A percentile compares a stretch with the other conserved stretches of the same genome.
Evolutionary conservation across 2,329 filamentous ascomycete genomes (phyloP).

Genomic region (Ampelomyces quisqualis): DNA sequence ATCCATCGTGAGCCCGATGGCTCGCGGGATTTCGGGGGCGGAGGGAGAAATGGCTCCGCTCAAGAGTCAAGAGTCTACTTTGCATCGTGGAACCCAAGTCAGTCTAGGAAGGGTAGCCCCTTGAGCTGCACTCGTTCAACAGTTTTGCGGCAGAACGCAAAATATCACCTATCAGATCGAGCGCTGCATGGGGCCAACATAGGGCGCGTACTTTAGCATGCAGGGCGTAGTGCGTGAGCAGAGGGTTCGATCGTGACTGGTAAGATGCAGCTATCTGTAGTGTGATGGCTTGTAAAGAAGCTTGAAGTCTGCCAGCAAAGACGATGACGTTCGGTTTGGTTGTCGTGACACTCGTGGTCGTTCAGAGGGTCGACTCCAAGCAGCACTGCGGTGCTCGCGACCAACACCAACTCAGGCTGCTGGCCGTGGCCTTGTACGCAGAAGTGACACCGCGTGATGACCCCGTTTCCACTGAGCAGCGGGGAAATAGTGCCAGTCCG

Average conservation of each 20-base stretch:
- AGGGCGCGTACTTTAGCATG: slow-evolving; percentile 7
- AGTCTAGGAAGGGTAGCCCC: background rate
- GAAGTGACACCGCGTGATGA: slow-evolving; percentile 2
- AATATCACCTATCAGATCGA: slow-evolving; percentile 10
- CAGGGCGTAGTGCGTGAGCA: slow-evolving; percentile 9
- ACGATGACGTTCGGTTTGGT: background rate
- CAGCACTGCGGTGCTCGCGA: background rate
- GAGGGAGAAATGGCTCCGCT: background rate
- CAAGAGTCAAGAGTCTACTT: background rate
- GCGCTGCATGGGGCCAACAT: slow-evolving; percentile 6
- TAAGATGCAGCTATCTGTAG: slow-evolving; percentile 1
- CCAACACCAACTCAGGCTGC: background rate
- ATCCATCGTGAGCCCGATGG: background rate
- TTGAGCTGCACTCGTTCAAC: background rate
- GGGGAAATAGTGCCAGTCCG: too few relatives aligned
- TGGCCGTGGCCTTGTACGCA: background rate
- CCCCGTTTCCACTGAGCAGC: background rate
- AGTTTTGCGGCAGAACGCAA: slow-evolving; percentile 3
- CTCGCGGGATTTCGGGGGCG: background rate
- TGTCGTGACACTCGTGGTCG: background rate
- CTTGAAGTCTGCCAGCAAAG: background rate
- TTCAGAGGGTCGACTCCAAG: background rate
- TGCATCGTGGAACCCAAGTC: background rate
- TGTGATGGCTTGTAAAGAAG: background rate
- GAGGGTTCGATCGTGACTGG: slow-evolving; percentile 13